phyloP scores from a whole-genome alignment of 2,329 filamentous ascomycete genomes.

The Metarhizium sp. region DNA sequence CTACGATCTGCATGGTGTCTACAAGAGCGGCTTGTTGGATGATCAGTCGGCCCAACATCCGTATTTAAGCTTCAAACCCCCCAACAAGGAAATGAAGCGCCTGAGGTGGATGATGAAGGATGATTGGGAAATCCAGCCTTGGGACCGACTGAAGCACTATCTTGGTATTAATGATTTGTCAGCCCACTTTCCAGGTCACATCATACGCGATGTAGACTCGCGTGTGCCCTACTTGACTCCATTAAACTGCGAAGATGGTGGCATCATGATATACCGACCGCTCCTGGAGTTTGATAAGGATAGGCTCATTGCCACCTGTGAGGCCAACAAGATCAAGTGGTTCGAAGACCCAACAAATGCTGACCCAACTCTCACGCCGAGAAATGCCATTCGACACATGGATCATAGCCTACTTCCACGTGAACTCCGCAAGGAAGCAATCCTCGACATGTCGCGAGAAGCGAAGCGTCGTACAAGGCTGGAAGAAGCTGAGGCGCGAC shows the following conservation, averaged over 20 bases:
- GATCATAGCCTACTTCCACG: conserved; percentile 51
- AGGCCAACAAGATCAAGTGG: conserved; percentile 59
- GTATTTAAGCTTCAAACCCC: conserved; percentile 27
- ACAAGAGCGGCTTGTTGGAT: conserved; percentile 52
- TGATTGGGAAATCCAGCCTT: conserved; percentile 15
- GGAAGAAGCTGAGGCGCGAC: conserved; percentile 43
- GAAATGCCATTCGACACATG: conserved; percentile 73
- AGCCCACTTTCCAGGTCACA: conserved; percentile 18
- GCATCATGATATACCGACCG: conserved; percentile 59
- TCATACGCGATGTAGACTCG: conserved; percentile 9
- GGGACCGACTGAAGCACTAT: conserved; percentile 8
- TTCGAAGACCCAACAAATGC: conserved; percentile 79
- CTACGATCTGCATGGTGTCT: conserved; percentile 60
- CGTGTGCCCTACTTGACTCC: conserved; percentile 24
- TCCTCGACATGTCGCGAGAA: conserved; percentile 51
- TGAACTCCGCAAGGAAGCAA: conserved; percentile 56
- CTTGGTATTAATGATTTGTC: conserved; percentile 13
- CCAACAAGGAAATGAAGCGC: conserved; percentile 17
- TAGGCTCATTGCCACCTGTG: conserved; percentile 65
- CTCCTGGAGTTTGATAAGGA: conserved; percentile 63
- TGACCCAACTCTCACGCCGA: conserved; percentile 63
- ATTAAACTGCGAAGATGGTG: conserved; percentile 49
- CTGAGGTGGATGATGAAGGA: conserved; percentile 20
- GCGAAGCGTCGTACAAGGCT: conserved; percentile 33
- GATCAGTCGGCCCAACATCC: conserved; percentile 29